A percentile compares a stretch with the other conserved stretches of the same genome.
phyloP scores from a whole-genome alignment of 1,284 basidiomycete species.

The Wolfiporia cocos region DNA sequence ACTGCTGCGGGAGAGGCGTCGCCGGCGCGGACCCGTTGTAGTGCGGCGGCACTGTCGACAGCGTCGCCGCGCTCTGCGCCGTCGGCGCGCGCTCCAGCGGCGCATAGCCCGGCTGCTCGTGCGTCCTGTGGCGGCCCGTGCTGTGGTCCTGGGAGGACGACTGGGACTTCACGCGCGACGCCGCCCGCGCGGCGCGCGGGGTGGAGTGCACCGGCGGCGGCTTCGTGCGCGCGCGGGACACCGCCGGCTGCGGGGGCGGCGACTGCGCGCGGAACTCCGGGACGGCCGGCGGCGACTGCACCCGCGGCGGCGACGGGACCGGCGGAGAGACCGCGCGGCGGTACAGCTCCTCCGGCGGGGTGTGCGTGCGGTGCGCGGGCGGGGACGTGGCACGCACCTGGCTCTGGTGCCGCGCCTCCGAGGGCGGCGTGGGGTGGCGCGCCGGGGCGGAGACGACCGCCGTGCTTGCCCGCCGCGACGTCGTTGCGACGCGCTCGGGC shows the following conservation, averaged over 20 bases:
- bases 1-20: constrained; percentile 6
- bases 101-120: neutral
- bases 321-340: constrained; percentile 3
- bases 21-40: constrained; percentile 13
- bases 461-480: neutral
- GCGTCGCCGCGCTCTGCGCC: constrained; percentile 1
- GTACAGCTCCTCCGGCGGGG: constrained; percentile 6
- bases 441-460: neutral
- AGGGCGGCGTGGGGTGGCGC: neutral
- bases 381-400: constrained; percentile 1
- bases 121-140: neutral
- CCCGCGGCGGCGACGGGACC: neutral
- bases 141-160: constrained; percentile 5
- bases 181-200: constrained; percentile 5
- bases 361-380: constrained; percentile 13
- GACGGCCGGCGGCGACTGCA: constrained; percentile 5
- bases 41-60: neutral
- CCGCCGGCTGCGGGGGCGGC: constrained; percentile 4
- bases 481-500: neutral
- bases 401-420: neutral
- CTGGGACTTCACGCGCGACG: constrained; percentile 7
- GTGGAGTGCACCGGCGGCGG: constrained; percentile 6
- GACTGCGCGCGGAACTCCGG: constrained; percentile 5
- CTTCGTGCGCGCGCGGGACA: constrained; percentile 9
- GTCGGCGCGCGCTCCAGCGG: neutral